Conservation (phyloP, 2,329 filamentous ascomycete species). For the Fusarium sulawesiense region DNA sequence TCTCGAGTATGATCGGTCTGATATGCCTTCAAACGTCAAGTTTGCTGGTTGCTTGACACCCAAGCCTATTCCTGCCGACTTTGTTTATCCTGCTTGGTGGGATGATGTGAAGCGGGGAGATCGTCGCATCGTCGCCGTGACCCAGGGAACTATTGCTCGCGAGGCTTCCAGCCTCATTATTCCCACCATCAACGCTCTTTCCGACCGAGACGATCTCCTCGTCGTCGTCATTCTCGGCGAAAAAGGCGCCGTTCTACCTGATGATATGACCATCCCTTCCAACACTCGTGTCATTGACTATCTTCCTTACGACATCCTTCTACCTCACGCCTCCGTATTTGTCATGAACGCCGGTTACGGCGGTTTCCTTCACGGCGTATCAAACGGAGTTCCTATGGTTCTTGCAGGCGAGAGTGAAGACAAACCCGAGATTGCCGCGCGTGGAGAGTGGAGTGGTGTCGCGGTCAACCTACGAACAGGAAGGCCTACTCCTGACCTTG, state of each 20-base stretch:
- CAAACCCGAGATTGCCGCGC: slow-evolving; percentile 55
- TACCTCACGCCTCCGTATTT: slow-evolving; percentile 58
- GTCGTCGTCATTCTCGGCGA: slow-evolving; percentile 50
- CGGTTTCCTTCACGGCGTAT: slow-evolving; percentile 58
- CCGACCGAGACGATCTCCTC: slow-evolving; percentile 53
- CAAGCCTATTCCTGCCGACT: slow-evolving; percentile 45
- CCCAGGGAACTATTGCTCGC: slow-evolving; percentile 59
- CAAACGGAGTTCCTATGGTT: slow-evolving; percentile 60
- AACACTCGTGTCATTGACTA: slow-evolving; percentile 61
- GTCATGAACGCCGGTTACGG: slow-evolving; percentile 63
- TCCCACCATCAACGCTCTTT: slow-evolving; percentile 58
- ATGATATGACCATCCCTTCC: slow-evolving; percentile 48
- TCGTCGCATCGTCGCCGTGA: slow-evolving; percentile 58
- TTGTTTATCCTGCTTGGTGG: slow-evolving; percentile 59
- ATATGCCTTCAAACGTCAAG: slow-evolving; percentile 53
- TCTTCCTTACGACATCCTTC: slow-evolving; percentile 59
- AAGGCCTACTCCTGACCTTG: slow-evolving; percentile 44
- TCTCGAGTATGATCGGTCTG: slow-evolving; percentile 54
- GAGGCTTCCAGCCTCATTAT: slow-evolving; percentile 57
- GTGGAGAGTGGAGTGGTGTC: slow-evolving; percentile 57
- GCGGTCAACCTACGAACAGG: slow-evolving; percentile 58
- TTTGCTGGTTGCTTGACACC: slow-evolving; percentile 58
- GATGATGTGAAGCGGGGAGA: slow-evolving; percentile 51
- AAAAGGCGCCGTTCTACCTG: slow-evolving; percentile 41
- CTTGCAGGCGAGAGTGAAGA: slow-evolving; percentile 57